A percentile compares a stretch with the other conserved stretches of the same genome.
phyloP scores from a whole-genome alignment of 73 alveolate genomes.

The Paramecium sonneborni region DNA sequence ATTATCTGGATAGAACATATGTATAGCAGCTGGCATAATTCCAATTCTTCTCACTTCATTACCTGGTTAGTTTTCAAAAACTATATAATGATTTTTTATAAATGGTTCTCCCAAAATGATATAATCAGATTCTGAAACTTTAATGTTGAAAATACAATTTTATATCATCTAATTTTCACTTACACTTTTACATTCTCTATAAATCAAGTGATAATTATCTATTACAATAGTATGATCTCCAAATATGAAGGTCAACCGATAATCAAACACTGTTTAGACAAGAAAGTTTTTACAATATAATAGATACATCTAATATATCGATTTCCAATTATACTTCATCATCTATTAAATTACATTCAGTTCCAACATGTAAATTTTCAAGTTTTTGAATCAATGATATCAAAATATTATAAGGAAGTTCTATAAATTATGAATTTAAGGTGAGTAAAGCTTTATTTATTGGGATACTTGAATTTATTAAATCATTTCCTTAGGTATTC shows the following conservation, averaged over 20 bases:
- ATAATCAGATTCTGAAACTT: slow-evolving; percentile 21
- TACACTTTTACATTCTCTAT: neutral
- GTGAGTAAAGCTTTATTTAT: slow-evolving; percentile 23
- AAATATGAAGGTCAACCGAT: neutral
- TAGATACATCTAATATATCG: neutral
- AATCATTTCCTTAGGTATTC: neutral
- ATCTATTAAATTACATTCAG: slow-evolving; percentile 24
- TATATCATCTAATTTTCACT: neutral
- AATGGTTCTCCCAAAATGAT: slow-evolving; percentile 51
- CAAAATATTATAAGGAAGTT: neutral
- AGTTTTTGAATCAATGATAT: neutral
- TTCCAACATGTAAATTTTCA: neutral
- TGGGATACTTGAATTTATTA: neutral
- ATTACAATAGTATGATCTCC: neutral
- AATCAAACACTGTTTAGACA: neutral
- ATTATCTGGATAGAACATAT: neutral
- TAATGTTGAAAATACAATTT: neutral
- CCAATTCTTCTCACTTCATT: slow-evolving; percentile 38
- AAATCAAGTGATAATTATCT: neutral
- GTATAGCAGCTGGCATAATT: neutral
- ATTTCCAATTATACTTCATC: neutral
- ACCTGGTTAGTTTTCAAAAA: slow-evolving; percentile 43
- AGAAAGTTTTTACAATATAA: slow-evolving; percentile 1
- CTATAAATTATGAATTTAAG: slow-evolving; percentile 10
- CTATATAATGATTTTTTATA: neutral